Evolutionary conservation across 2,329 filamentous ascomycete species (phyloP), one percentile per base, ranked within the genome.

Genomic region (Hymenoscyphus fraxineus): DNA sequence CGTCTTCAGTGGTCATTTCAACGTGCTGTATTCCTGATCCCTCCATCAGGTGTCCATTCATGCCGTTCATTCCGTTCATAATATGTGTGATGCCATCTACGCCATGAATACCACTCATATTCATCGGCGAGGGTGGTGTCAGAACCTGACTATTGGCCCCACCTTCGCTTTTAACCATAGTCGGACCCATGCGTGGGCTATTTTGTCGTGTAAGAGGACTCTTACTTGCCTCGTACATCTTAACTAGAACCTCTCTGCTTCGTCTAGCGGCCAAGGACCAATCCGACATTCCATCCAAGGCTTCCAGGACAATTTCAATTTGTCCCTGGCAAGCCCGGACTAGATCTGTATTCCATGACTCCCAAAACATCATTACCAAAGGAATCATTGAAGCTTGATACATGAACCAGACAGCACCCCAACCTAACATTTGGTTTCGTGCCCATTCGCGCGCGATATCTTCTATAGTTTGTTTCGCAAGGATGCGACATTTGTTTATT

Each of bases 381-480:
- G 90, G 90, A 9, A 93, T 87, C 87, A 93, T 91, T 67, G 86
- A 86, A 0, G 90, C 89, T 75, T 93, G 90, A 77, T 92, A 93
- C 65, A 91, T 83, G 76, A 92, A 89, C 89, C 90, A 93, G 2
- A 91, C 89, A 0, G 88, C 90, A 74, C 92, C 91, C 90, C 90
- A 93, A 9, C 90, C 90, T 0, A 86, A 86, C 78, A 93, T 90
- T 73, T 92, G 86, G 73, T 91, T 90, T 57, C 86, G 84, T 57
- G 85, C 84, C 78, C 89, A 92, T 67, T 90, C 88, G 27, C 81
- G 80, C 12, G 86, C 83, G 67, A 93, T 91, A 65, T 92, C 89
- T 64, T 88, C 83, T 67, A 93, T 91, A 0, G 88, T 88, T 67
- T 87, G 83, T 66, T 85, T 85, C 9, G 90, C 89, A 1, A 92